Percentiles rank a stretch among this genome's conserved stretches.
phyloP scores from a whole-genome alignment of 306 rosid species.

The Albizia julibrissin region DNA sequence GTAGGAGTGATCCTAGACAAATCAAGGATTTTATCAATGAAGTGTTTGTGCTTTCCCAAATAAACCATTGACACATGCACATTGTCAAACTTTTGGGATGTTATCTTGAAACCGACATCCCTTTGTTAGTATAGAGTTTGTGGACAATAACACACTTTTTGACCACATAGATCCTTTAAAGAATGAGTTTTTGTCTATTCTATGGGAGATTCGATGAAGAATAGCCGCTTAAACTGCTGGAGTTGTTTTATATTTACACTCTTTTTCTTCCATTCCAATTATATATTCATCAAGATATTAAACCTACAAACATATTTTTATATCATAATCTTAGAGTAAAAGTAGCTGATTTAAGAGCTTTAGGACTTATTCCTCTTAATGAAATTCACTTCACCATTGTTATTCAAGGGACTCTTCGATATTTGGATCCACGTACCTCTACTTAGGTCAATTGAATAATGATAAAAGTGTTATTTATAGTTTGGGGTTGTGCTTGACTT shows the following conservation, averaged over 20 bases:
- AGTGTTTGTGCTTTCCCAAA: not conserved
- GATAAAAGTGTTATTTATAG: not conserved
- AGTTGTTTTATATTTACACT: not conserved
- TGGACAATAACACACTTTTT: not conserved
- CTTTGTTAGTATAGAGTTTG: not conserved
- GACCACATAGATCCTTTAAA: not conserved
- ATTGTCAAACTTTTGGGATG: not conserved
- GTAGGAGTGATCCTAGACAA: not conserved
- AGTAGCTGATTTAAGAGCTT: not conserved
- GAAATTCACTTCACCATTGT: not conserved
- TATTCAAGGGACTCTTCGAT: not conserved
- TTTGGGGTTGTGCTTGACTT: not conserved
- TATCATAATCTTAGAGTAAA: not conserved
- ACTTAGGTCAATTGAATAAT: not conserved
- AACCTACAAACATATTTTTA: not conserved
- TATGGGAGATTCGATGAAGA: not conserved
- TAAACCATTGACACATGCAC: not conserved
- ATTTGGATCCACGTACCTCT: not conserved
- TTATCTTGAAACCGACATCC: not conserved
- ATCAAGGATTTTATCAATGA: not conserved
- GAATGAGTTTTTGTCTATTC: not conserved
- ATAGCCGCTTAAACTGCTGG: not conserved
- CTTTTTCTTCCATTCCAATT: not conserved
- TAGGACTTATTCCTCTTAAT: not conserved
- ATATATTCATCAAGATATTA: not conserved